Percentiles rank a stretch among this genome's conserved stretches.
These are phyloP conservation scores for Spizellomyces punctatus DNA, from an alignment of 192 early-diverging fungal species.

Conservation along the genomic window DNA sequence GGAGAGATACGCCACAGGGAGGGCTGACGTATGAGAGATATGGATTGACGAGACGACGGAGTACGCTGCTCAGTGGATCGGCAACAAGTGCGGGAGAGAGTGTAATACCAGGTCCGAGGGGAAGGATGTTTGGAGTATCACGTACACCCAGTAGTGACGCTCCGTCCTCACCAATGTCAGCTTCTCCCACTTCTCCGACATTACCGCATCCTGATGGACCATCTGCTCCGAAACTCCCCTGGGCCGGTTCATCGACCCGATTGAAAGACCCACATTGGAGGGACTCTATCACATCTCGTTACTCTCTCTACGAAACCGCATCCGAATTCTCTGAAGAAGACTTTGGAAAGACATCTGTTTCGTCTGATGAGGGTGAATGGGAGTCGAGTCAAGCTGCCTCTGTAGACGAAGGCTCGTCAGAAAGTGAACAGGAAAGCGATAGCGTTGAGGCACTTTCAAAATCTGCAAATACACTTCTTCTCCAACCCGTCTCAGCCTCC, in stretches of 20 bases:
- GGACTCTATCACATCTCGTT: slow-evolving; percentile 17
- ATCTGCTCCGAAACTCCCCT: not conserved
- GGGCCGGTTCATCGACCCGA: not conserved
- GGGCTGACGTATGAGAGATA: not conserved
- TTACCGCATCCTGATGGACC: not conserved
- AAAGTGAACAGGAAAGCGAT: not conserved
- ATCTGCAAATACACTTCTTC: not conserved
- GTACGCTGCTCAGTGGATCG: not conserved
- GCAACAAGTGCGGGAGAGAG: not conserved
- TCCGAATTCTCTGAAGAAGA: slow-evolving; percentile 28
- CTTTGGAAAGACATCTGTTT: not conserved
- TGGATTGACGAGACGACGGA: not conserved
- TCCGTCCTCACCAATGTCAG: not conserved
- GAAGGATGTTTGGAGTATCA: slow-evolving; percentile 4
- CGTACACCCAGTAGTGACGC: not conserved
- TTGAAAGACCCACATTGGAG: slow-evolving; percentile 1
- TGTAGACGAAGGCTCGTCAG: not conserved
- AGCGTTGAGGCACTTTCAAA: not conserved
- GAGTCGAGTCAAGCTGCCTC: slow-evolving; percentile 9
- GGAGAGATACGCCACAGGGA: not conserved
- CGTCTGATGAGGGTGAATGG: slow-evolving; percentile 20
- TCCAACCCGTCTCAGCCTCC: not conserved
- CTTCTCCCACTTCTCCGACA: not conserved
- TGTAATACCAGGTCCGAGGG: not conserved
- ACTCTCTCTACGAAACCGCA: slow-evolving; percentile 28